These are phyloP conservation scores for Pseudocercospora musae DNA, from an alignment of 2,329 filamentous ascomycete species.

Conservation along the genomic window DNA sequence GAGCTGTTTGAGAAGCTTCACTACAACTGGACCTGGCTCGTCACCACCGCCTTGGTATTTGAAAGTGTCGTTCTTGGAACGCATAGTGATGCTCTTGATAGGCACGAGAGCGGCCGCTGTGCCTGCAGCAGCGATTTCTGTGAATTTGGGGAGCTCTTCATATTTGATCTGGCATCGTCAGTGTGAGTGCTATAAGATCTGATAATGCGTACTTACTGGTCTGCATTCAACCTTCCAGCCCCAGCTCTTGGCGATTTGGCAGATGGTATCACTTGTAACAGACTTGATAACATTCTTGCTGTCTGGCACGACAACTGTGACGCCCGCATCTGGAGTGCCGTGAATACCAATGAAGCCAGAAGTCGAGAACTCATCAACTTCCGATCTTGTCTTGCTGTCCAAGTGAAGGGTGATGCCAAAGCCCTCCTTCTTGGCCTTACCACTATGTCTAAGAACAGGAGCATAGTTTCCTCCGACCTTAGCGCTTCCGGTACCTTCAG, in stretches of 20 bases:
- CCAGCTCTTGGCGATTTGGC: constrained; percentile 70
- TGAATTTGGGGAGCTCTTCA: constrained; percentile 60
- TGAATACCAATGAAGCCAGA: constrained; percentile 85
- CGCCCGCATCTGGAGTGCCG: constrained; percentile 51
- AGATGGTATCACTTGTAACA: constrained; percentile 76
- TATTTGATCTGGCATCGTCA: constrained; percentile 56
- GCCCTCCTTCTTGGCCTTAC: constrained; percentile 71
- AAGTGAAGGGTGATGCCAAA: constrained; percentile 94
- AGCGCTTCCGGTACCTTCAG: constrained; percentile 82
- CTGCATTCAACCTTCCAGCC: constrained; percentile 83
- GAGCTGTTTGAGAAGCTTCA: constrained; percentile 69
- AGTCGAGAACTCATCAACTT: constrained; percentile 95
- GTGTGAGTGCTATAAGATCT: neutral
- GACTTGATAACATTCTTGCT: constrained; percentile 83
- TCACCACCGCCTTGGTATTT: constrained; percentile 55
- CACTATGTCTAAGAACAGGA: constrained; percentile 82
- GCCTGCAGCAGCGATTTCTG: constrained; percentile 85
- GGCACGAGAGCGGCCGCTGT: constrained; percentile 90
- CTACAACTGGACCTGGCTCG: constrained; percentile 70
- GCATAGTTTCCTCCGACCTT: constrained; percentile 97
- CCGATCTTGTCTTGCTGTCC: constrained; percentile 76
- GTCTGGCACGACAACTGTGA: constrained; percentile 78
- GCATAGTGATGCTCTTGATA: constrained; percentile 83
- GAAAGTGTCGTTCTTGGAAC: constrained; percentile 55
- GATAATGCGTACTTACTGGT: constrained; percentile 47